These are phyloP conservation scores for Corynascus novoguineensis DNA, from an alignment of 495 filamentous ascomycete genomes.

Conservation along the genomic window DNA sequence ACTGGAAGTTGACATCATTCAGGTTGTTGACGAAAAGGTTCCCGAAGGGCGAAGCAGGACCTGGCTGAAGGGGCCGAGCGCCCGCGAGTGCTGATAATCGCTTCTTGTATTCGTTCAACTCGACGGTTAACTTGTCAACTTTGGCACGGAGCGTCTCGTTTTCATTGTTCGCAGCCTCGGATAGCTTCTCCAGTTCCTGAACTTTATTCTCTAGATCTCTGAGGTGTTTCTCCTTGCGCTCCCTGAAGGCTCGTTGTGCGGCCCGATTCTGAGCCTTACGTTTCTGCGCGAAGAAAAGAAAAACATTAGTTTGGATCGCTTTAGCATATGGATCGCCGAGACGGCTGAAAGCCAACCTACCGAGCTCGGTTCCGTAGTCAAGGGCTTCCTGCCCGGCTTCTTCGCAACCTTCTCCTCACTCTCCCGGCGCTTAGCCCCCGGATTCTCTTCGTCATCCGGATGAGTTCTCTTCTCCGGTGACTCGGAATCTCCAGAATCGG, in stretches of 20 bases:
- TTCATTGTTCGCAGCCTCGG: slow-evolving; percentile 76
- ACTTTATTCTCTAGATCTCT: slow-evolving; percentile 96
- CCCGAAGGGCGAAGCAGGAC: slow-evolving; percentile 32
- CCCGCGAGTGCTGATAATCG: slow-evolving; percentile 58
- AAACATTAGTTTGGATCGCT: slow-evolving; percentile 44
- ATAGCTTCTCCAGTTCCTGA: slow-evolving; percentile 80
- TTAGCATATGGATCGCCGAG: neutral
- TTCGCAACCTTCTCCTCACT: slow-evolving; percentile 71
- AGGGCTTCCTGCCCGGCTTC: slow-evolving; percentile 93
- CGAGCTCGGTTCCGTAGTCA: slow-evolving; percentile 92
- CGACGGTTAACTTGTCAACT: slow-evolving; percentile 78
- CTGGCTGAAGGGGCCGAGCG: slow-evolving; percentile 19
- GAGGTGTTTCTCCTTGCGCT: slow-evolving; percentile 95
- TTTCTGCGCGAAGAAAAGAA: too few relatives aligned
- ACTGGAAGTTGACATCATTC: slow-evolving; percentile 74
- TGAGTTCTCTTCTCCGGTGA: slow-evolving; percentile 79
- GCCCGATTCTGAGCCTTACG: slow-evolving; percentile 98
- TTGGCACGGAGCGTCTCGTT: slow-evolving; percentile 78
- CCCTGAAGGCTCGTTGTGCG: slow-evolving; percentile 92
- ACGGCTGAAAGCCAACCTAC: slow-evolving; percentile 50
- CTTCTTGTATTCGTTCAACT: slow-evolving; percentile 86
- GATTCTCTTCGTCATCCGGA: slow-evolving; percentile 52
- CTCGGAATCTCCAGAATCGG: slow-evolving; percentile 58
- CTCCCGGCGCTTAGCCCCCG: slow-evolving; percentile 73
- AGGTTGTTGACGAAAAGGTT: slow-evolving; percentile 55